A percentile compares a stretch with the other conserved stretches of the same genome.
Evolutionary conservation across 164 flowering plant species (phyloP).

Genomic region (Macadamia tetraphylla): DNA sequence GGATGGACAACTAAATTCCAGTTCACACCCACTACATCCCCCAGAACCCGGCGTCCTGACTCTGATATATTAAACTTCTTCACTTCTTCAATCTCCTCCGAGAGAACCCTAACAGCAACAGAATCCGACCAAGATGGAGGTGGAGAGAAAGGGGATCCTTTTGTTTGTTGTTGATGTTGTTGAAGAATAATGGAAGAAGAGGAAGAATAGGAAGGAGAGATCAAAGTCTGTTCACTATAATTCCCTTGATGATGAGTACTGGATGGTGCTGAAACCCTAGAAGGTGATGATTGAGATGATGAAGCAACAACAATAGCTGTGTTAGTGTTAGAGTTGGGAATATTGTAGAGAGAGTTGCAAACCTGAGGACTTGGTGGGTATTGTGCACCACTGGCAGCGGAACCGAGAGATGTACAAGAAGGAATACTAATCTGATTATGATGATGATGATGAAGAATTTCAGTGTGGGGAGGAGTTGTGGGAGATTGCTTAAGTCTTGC

Average conservation of each 20-base stretch:
- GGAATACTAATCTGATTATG: slow-evolving; percentile 10
- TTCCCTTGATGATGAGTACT: slow-evolving; percentile 9
- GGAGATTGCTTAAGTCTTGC: slow-evolving; percentile 71
- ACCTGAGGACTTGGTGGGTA: slow-evolving; percentile 24
- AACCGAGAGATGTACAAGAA: slow-evolving; percentile 9
- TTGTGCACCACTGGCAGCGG: slow-evolving; percentile 12
- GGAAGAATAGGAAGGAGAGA: slow-evolving; percentile 21
- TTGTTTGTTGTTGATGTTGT: slow-evolving; percentile 9
- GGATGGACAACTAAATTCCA: slow-evolving; percentile 29
- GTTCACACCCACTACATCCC: slow-evolving; percentile 28
- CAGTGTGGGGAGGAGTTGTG: slow-evolving; percentile 10
- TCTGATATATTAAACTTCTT: slow-evolving; percentile 14
- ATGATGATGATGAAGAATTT: slow-evolving; percentile 20
- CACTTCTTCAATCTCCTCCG: slow-evolving; percentile 21
- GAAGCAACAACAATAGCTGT: slow-evolving; percentile 7
- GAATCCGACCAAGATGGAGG: slow-evolving; percentile 22
- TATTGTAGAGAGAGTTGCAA: slow-evolving; percentile 26
- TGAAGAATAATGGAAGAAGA: slow-evolving; percentile 21
- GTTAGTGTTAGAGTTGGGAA: slow-evolving; percentile 43
- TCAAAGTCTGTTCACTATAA: slow-evolving; percentile 9
- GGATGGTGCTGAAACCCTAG: slow-evolving; percentile 39
- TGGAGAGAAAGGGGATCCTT: slow-evolving; percentile 16
- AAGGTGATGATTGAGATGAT: slow-evolving; percentile 28
- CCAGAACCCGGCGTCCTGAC: slow-evolving; percentile 14
- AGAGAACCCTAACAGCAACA: slow-evolving; percentile 14